These are phyloP conservation scores for Mycena indigotica DNA, from an alignment of 768 basidiomycete species.

Conservation along the genomic window DNA sequence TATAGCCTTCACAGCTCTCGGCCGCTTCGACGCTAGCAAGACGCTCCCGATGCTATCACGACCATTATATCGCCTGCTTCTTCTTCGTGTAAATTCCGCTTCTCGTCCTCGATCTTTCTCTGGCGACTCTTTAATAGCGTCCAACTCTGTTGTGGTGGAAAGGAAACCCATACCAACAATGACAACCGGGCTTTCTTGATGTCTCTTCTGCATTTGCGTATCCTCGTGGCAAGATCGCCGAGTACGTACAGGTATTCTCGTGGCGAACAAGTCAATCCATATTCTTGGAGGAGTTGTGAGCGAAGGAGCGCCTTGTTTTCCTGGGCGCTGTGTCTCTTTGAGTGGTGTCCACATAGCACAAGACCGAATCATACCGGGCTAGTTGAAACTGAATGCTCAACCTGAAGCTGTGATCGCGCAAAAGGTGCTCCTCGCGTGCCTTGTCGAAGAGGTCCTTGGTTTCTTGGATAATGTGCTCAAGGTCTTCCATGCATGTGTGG, in stretches of 20 bases:
- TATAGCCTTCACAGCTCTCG: no score
- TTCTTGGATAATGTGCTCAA: conserved; percentile 31
- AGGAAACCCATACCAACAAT: neutral
- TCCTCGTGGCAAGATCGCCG: neutral
- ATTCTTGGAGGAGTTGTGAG: neutral
- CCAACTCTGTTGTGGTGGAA: neutral
- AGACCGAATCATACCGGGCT: neutral
- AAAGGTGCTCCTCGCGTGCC: neutral
- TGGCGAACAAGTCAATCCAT: neutral
- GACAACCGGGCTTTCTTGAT: neutral
- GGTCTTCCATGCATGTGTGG: neutral
- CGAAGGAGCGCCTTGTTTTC: neutral
- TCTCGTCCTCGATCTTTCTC: neutral
- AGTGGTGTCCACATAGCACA: neutral
- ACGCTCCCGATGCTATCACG: neutral
- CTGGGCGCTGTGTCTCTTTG: neutral
- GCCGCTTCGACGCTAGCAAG: no score
- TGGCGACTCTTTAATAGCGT: neutral
- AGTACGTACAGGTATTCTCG: neutral
- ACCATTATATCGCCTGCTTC: neutral
- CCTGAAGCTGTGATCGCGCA: neutral
- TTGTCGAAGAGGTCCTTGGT: conserved; percentile 9
- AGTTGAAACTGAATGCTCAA: neutral
- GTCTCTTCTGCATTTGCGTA: neutral
- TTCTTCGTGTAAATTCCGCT: neutral